Percentiles rank a stretch among this genome's conserved stretches.
phyloP scores from a whole-genome alignment of 2,329 filamentous ascomycete species.

The Chaetoscypha palmicola region DNA sequence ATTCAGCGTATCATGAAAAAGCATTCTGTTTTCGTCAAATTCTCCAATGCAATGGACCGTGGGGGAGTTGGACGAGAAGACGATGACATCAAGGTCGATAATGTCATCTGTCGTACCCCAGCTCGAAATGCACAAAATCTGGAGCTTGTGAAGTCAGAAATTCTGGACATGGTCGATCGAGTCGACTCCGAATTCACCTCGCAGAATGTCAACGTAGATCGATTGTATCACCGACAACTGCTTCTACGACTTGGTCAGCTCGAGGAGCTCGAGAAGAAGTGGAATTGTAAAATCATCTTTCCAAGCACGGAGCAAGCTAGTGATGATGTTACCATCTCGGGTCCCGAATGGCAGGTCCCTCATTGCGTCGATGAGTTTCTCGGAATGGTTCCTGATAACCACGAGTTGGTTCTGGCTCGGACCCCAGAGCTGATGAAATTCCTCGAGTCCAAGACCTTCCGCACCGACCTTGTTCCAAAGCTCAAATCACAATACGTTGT shows the following conservation, averaged over 20 bases:
- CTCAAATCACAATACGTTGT: constrained; percentile 90
- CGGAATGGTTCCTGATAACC: constrained; percentile 95
- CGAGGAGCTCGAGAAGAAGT: constrained; percentile 95
- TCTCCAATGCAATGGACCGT: constrained; percentile 97
- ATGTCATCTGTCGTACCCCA: constrained; percentile 96
- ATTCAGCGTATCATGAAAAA: constrained; percentile 99
- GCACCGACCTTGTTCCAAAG: constrained; percentile 71
- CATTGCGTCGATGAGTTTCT: constrained; percentile 94
- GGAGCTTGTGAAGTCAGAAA: constrained; percentile 96
- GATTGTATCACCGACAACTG: constrained; percentile 90
- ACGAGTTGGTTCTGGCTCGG: constrained; percentile 79
- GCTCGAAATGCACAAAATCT: constrained; percentile 95
- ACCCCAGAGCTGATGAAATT: constrained; percentile 71
- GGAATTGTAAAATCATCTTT: constrained; percentile 99
- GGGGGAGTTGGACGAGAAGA: constrained; percentile 87
- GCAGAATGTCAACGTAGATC: constrained; percentile 87
- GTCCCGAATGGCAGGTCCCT: constrained; percentile 96
- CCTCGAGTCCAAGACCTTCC: constrained; percentile 74
- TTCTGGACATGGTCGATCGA: constrained; percentile 94
- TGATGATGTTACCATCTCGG: constrained; percentile 90
- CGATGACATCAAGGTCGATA: constrained; percentile 97
- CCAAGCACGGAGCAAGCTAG: constrained; percentile 96
- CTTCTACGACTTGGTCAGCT: constrained; percentile 83
- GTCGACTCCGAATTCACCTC: constrained; percentile 89
- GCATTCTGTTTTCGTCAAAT: constrained; percentile 99